phyloP scores from a whole-genome alignment of 345 rosid species.

The Eucalyptus tenuipes region DNA sequence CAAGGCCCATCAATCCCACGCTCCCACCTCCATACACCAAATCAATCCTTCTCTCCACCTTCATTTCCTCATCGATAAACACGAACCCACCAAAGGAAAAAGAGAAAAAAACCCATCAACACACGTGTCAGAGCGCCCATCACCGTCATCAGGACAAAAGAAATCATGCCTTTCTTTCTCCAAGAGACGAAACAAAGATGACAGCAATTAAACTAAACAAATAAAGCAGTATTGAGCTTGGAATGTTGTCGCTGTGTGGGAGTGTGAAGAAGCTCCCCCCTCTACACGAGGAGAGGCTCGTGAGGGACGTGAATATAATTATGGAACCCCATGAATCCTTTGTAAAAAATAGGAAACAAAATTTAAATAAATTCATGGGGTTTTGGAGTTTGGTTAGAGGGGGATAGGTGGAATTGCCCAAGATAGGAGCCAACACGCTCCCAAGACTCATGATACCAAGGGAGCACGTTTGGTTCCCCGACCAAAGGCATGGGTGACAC shows the following conservation, averaged over 20 bases:
- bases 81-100: background rate
- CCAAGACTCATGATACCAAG: slow-evolving; percentile 31
- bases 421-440: slow-evolving; percentile 12
- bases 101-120: background rate
- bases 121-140: slow-evolving; percentile 1
- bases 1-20: slow-evolving; percentile 98
- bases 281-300: background rate
- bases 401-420: slow-evolving; percentile 6
- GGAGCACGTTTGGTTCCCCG: slow-evolving; percentile 47
- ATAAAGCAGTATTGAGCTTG: background rate
- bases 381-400: background rate
- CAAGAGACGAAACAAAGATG: background rate
- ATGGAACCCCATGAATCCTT: background rate
- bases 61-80: slow-evolving; percentile 20
- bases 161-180: background rate
- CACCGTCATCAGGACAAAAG: background rate
- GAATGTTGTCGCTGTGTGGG: background rate
- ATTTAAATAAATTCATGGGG: background rate
- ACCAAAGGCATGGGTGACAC: background rate
- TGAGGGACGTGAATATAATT: background rate
- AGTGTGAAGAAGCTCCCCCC: background rate
- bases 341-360: background rate
- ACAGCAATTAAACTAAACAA: background rate
- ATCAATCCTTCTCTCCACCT: slow-evolving; percentile 93
- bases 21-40: slow-evolving; percentile 97